Evolutionary conservation across 2,329 filamentous ascomycete species (phyloP).

Genomic region (Nemania bipapillata): DNA sequence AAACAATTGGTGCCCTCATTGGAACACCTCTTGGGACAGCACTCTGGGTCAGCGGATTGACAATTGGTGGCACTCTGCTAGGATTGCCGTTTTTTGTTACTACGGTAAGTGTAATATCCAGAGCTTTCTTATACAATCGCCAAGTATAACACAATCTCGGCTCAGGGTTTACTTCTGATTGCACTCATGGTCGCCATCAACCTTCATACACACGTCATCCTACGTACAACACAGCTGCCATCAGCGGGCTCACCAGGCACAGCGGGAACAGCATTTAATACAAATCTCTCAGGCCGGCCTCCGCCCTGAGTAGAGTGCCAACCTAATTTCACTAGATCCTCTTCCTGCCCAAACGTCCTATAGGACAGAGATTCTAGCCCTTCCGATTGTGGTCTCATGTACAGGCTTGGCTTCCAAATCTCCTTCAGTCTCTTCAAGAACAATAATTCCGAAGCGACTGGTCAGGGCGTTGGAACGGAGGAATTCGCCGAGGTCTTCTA

Average conservation of each 20-base stretch:
- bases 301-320: not conserved
- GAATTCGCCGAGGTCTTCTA: not conserved
- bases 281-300: not conserved
- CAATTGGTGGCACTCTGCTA: not conserved
- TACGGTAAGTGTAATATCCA: not conserved
- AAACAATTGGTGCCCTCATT: not conserved
- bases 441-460: no score
- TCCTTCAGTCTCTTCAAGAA: no score
- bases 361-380: no score
- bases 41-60: not conserved
- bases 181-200: not conserved
- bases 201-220: not conserved
- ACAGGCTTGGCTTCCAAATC: no score
- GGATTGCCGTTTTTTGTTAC: not conserved
- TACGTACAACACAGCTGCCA: not conserved
- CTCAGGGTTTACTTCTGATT: not conserved
- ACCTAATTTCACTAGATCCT: not conserved
- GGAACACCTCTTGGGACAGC: not conserved
- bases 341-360: no score
- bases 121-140: not conserved
- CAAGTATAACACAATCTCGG: not conserved
- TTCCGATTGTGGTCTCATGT: not conserved
- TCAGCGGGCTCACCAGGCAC: not conserved
- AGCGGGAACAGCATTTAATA: not conserved
- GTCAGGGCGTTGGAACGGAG: no score